Base-by-base conservation (phyloP, 768 basidiomycete species). In the Dacryopinax spathularia region DNA sequence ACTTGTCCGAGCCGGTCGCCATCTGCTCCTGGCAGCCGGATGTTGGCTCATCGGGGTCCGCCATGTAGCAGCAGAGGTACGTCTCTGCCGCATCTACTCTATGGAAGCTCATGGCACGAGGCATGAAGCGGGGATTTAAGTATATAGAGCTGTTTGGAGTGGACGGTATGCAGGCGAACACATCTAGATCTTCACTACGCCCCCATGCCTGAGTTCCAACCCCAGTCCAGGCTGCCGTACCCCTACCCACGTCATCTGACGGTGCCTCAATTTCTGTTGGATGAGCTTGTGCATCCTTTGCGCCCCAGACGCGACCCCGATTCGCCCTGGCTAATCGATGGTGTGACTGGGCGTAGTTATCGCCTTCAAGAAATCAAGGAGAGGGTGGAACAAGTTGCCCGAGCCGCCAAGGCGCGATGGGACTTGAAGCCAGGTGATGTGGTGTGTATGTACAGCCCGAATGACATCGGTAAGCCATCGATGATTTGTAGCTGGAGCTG, bases 381-480 rank as follows among this genome's bases (percentile, higher is more conserved):
- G 48, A 10, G 48, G 5, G 48, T 56, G 25, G 48, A 56, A 29
- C 7, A 29, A 4, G 13, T 56, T 18, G 48, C 48, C 4, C 5
- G 39, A 5, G 39, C 39, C 22, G 5, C 22, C 4, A 41, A 22
- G 39, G 39, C 5, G 39, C 39, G 39, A 15, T 41, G 39, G 39
- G 39, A 15, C 7, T 22, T 41, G 39, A 22, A 22, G 4, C 18
- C 7, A 22, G 39, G 39, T 15, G 39, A 41, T 39, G 27, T 35
- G 87, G 86, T 85, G 9, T 74, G 85, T 63, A 69, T 86, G 41
- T 86, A 82, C 71, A 84, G 85, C 65, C 79, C 83, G 31, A 88
- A 88, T 69, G 83, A 86, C 67, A 69, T 86, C 37, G 85, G 84
- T 83, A 66, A 39, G 78, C 69, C 33, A 35, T 20, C 37, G 48